Conservation (phyloP, 129 eudicot species). For the Tagetes patula region DNA sequence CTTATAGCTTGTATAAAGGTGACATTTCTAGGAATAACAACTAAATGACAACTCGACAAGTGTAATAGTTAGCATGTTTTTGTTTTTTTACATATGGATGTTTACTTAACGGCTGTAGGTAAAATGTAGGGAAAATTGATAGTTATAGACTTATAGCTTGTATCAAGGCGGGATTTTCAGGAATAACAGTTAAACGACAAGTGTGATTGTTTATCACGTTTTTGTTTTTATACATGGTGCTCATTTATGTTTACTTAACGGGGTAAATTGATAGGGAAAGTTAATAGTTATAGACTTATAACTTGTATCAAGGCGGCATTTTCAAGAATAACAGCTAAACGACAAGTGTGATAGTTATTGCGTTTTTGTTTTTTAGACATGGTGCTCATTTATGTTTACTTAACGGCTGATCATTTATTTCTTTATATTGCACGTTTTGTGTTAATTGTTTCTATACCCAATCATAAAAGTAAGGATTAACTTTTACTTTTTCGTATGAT, state of each 20-base stretch:
- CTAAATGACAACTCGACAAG: too few species aligned
- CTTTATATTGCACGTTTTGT: background rate
- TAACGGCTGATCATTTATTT: background rate
- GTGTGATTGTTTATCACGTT: background rate
- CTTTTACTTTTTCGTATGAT: background rate
- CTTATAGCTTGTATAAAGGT: background rate
- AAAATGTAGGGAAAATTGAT: too few species aligned
- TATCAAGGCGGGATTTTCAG: too few species aligned
- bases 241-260: slow-evolving; percentile 5
- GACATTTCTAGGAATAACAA: background rate
- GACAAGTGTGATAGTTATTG: background rate
- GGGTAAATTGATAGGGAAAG: too few species aligned
- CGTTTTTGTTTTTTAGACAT: background rate
- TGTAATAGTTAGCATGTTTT: too few species aligned
- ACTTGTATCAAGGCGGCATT: background rate
- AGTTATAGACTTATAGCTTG: too few species aligned
- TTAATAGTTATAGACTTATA: background rate
- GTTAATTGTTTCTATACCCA: slow-evolving; percentile 1
- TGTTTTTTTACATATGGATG: too few species aligned
- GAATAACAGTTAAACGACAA: background rate
- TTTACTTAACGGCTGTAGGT: slow-evolving; percentile 9
- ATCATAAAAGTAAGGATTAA: background rate
- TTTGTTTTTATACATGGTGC: background rate
- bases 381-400: background rate
- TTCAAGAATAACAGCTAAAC: background rate